phyloP scores from a whole-genome alignment of 495 filamentous ascomycete species.

The Annulohypoxylon maeteangense region DNA sequence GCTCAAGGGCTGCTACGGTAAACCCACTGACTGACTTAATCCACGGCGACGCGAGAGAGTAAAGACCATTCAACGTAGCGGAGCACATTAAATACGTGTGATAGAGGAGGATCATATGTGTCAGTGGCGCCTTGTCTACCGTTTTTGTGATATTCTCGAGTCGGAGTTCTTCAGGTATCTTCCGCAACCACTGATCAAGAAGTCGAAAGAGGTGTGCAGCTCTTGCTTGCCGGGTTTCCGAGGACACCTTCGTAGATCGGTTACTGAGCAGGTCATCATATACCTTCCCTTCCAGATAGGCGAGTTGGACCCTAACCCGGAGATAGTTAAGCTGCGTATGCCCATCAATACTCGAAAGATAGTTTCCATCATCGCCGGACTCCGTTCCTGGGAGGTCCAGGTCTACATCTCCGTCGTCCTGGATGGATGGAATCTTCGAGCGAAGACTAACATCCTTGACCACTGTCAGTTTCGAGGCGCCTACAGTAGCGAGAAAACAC shows the following conservation, averaged over 20 bases:
- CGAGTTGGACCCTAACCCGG: slow-evolving; percentile 42
- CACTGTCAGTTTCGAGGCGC: neutral
- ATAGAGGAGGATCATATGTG: slow-evolving; percentile 42
- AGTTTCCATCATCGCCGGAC: slow-evolving; percentile 33
- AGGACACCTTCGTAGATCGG: slow-evolving; percentile 39
- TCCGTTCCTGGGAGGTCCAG: slow-evolving; percentile 38
- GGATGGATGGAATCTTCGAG: slow-evolving; percentile 44
- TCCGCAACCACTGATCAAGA: slow-evolving; percentile 43
- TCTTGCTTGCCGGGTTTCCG: slow-evolving; percentile 30
- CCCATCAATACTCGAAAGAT: slow-evolving; percentile 43
- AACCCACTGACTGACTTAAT: slow-evolving; percentile 27
- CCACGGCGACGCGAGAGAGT: slow-evolving; percentile 43
- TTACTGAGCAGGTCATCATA: slow-evolving; percentile 49
- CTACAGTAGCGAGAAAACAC: too few species aligned
- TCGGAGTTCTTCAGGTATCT: slow-evolving; percentile 40
- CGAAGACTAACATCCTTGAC: slow-evolving; percentile 45
- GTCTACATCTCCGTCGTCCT: slow-evolving; percentile 47
- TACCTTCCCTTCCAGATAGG: slow-evolving; percentile 43
- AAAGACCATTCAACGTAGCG: slow-evolving; percentile 44
- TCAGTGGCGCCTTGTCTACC: slow-evolving; percentile 31
- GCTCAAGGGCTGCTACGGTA: slow-evolving; percentile 15
- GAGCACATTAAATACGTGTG: slow-evolving; percentile 44
- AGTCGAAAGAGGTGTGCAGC: slow-evolving; percentile 32
- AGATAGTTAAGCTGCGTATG: slow-evolving; percentile 42
- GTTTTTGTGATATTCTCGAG: slow-evolving; percentile 32